Base-by-base conservation (phyloP, 352 stramenopile species). In the Bremia lactucae region DNA sequence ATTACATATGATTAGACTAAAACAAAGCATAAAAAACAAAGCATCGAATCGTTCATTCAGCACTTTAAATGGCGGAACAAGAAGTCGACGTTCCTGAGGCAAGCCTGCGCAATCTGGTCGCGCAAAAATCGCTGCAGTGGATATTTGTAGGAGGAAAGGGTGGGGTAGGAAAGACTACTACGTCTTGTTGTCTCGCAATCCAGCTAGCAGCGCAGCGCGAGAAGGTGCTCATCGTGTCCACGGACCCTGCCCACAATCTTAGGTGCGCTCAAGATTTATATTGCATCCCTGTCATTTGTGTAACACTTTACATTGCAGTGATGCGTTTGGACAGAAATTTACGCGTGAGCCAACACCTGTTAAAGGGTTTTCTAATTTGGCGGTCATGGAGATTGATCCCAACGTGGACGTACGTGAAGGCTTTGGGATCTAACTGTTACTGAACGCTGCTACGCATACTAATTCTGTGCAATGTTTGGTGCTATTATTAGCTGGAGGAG, bases 291-390 rank as follows among this genome's bases (percentile, higher is more conserved):
- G n/a, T n/a, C n/a, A n/a, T n/a, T n/a, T n/a, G n/a, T n/a, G n/a
- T n/a, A n/a, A n/a, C n/a, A n/a, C n/a, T n/a, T 35, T 41, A 39
- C n/a, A 5, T 13, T 42, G 10, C 55, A 96, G 87, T 58, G 96
- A 99, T 66, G 96, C 96, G 13, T 99, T 99, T 71, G 96, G 92
- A 4, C 95, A 99, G 63, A 98, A 98, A 67, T 98, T 99, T 64
- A 97, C 90, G 34, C 84, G 94, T 23, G 92, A 99, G 59, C 96
- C 96, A 13, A 98, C 90, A 22, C 79, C 92, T 7, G 96, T 99
- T 42, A 87, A 98, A 46, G 96, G 96, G 11, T 98, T 99, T 57
- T 80, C 85, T 24, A 99, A 99, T 58, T 77, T 99, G 6, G 96
- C 80, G 24, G 96, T 96, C 49, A 99, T 99, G 95, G 96, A 98